phyloP scores from a whole-genome alignment of 768 basidiomycete genomes.

The Lactarius quietus region DNA sequence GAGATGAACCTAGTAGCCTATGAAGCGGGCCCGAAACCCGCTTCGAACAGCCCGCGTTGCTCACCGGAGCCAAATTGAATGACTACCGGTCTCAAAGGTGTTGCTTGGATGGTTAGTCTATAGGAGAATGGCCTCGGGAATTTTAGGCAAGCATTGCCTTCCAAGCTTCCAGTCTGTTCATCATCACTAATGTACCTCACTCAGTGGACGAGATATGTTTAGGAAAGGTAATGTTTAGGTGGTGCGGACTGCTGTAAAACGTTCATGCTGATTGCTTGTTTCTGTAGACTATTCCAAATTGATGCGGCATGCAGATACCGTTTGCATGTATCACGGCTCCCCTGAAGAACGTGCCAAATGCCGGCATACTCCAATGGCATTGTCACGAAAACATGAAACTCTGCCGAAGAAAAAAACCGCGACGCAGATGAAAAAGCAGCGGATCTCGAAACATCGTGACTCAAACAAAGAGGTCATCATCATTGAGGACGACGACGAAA shows the following conservation, averaged over 20 bases:
- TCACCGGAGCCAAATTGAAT: constrained; percentile 85
- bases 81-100: constrained; percentile 90
- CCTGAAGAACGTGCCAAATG: constrained; percentile 79
- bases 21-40: constrained; percentile 29
- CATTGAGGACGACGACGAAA: constrained; percentile 1
- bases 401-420: neutral
- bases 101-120: constrained; percentile 92
- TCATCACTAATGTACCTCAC: constrained; percentile 18
- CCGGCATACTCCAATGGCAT: constrained; percentile 35
- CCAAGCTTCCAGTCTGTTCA: neutral
- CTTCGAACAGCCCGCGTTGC: constrained; percentile 69
- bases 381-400: neutral
- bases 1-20: constrained; percentile 7
- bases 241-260: constrained; percentile 6
- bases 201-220: constrained; percentile 94
- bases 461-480: constrained; percentile 15
- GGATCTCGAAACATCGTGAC: constrained; percentile 5
- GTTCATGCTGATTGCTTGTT: constrained; percentile 3
- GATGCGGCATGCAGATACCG: constrained; percentile 56
- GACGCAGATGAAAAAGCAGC: neutral
- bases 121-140: constrained; percentile 80
- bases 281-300: constrained; percentile 64
- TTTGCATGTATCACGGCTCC: constrained; percentile 87
- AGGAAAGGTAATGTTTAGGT: constrained; percentile 57
- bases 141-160: constrained; percentile 50